These are phyloP conservation scores for Rubia balearica DNA, from an alignment of 305 asterid species.

Conservation along the genomic window DNA sequence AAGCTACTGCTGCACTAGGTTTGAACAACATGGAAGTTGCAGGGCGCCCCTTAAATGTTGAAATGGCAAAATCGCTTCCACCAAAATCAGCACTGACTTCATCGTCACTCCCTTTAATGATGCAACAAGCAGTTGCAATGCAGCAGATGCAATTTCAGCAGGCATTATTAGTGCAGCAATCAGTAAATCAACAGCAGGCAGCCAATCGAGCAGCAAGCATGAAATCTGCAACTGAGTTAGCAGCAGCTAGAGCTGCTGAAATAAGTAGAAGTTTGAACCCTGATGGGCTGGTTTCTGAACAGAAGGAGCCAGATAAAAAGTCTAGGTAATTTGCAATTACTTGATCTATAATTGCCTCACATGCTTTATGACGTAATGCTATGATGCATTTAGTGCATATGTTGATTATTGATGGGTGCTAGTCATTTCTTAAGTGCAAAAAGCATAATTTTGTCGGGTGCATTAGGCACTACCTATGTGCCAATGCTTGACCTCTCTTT, in stretches of 20 bases:
- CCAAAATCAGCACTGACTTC: conserved; percentile 52
- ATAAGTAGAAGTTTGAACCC: conserved; percentile 82
- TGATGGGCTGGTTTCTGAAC: conserved; percentile 58
- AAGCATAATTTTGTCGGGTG: not conserved
- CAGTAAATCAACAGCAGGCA: conserved; percentile 84
- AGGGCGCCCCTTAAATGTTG: conserved; percentile 93
- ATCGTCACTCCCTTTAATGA: conserved; percentile 68
- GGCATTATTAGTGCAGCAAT: conserved; percentile 88
- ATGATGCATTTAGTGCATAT: not conserved
- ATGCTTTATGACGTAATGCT: not conserved
- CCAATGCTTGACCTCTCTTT: not conserved
- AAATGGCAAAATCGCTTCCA: conserved; percentile 94
- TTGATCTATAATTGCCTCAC: not conserved
- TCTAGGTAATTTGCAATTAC: conserved; percentile 43
- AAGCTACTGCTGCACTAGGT: conserved; percentile 82
- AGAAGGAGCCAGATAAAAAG: conserved; percentile 44
- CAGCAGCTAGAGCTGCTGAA: conserved; percentile 98
- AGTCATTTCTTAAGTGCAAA: not conserved
- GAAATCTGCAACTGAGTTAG: conserved; percentile 93
- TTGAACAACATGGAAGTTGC: conserved; percentile 93
- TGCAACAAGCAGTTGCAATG: conserved; percentile 98
- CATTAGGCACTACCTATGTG: not conserved
- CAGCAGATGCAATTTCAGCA: conserved; percentile 99
- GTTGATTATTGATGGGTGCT: not conserved
- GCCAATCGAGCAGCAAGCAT: conserved; percentile 92